A percentile compares a stretch with the other conserved stretches of the same genome.
Conservation (phyloP, 225 moss, liverwort and hornwort species). For the Thuidium tamariscinum region DNA sequence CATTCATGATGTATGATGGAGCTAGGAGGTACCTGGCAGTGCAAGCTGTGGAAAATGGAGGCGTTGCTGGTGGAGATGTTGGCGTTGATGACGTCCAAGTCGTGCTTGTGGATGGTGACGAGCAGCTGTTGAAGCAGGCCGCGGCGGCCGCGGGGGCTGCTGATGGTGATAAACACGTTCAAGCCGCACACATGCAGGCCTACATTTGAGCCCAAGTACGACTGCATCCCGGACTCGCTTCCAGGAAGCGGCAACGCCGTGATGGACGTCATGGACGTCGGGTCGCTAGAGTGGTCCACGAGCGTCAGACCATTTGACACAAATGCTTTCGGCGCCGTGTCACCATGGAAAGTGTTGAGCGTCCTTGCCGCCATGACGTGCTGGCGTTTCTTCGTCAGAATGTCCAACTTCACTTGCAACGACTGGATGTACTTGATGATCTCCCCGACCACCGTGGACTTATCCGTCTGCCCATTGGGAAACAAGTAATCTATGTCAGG, state of each 20-base stretch:
- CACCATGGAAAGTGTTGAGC: conserved; percentile 13
- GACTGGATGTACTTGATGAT: conserved; percentile 93
- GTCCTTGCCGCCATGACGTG: conserved; percentile 28
- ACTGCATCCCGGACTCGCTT: conserved; percentile 71
- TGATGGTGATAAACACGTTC: conserved; percentile 89
- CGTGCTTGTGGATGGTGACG: conserved; percentile 66
- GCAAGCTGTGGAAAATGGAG: conserved; percentile 84
- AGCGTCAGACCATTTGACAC: conserved; percentile 39
- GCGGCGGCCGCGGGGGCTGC: conserved; percentile 70
- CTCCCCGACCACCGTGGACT: conserved; percentile 87
- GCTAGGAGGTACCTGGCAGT: conserved; percentile 52
- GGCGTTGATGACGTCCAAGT: conserved; percentile 85
- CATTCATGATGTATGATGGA: neutral
- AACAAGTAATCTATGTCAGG: neutral
- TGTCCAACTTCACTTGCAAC: conserved; percentile 67
- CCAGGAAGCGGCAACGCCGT: conserved; percentile 45
- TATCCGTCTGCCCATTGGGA: conserved; percentile 58
- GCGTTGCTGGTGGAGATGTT: conserved; percentile 77
- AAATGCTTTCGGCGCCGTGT: conserved; percentile 10
- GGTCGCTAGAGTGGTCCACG: conserved; percentile 24
- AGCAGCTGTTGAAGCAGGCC: conserved; percentile 68
- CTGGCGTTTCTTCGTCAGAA: conserved; percentile 60
- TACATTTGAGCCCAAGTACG: conserved; percentile 79
- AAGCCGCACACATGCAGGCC: conserved; percentile 91
- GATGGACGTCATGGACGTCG: conserved; percentile 24